Percentiles rank a stretch among this genome's conserved stretches.
Evolutionary conservation across 768 basidiomycete species (phyloP).

Genomic region (Macrolepiota fuliginosa): DNA sequence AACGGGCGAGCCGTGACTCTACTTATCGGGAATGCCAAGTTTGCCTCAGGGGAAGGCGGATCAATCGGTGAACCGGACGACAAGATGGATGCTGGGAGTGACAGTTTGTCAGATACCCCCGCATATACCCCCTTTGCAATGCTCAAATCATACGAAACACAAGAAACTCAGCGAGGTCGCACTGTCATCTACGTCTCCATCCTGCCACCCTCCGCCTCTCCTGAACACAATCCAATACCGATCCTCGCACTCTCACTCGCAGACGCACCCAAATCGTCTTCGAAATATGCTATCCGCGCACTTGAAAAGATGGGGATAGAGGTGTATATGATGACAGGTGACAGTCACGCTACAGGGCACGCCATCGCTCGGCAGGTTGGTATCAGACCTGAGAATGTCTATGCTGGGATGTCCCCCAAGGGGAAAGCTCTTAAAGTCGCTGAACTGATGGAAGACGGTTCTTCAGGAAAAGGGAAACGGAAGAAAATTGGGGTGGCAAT

Average conservation of each 20-base stretch:
- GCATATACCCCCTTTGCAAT: constrained; percentile 28
- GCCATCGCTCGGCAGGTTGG: constrained; percentile 92
- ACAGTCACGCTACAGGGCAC: constrained; percentile 78
- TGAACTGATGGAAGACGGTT: constrained; percentile 60
- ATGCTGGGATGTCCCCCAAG: constrained; percentile 92
- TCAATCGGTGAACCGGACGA: constrained; percentile 51
- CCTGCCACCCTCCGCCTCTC: constrained; percentile 16
- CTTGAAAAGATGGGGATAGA: constrained; percentile 88
- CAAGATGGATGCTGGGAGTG: constrained; percentile 41
- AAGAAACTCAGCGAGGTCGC: constrained; percentile 70
- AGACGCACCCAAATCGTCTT: constrained; percentile 85
- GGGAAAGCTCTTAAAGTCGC: constrained; percentile 88
- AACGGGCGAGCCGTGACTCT: constrained; percentile 53
- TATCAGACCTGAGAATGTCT: constrained; percentile 78
- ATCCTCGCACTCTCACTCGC: constrained; percentile 81
- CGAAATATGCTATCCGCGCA: constrained; percentile 76
- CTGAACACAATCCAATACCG: constrained; percentile 39
- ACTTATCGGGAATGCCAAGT: constrained; percentile 74
- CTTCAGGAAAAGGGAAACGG: constrained; percentile 20
- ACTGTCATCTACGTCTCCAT: constrained; percentile 89
- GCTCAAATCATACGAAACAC: constrained; percentile 66
- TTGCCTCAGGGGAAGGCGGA: constrained; percentile 50
- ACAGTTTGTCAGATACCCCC: constrained; percentile 32
- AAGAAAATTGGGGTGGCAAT: constrained; percentile 80
- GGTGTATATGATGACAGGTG: constrained; percentile 94